Base-by-base conservation (phyloP, 225 moss, liverwort and hornwort genomes). In the Pleurozium schreberi region DNA sequence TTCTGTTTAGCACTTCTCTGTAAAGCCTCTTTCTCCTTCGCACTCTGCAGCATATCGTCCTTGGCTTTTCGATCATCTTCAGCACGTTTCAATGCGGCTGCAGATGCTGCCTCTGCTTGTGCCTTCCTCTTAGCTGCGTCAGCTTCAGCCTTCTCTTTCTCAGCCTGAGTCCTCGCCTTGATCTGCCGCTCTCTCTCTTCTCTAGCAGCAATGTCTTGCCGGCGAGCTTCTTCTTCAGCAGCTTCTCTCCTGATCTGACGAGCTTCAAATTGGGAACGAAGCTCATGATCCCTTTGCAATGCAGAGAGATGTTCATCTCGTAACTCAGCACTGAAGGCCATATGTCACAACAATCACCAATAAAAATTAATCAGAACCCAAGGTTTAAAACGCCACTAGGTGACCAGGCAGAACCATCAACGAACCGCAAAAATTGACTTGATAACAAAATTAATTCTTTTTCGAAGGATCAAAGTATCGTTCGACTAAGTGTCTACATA, bases 211-310 rank as follows among this genome's bases (percentile, higher is more conserved):
- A 95, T 89, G 82, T 97, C 95, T 91, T 94, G 95, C 89, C 93
- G 91, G 86, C 96, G 96, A 65, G 95, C 96, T 89, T 97, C 98
- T 93, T 97, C 98, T 87, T 96, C 98, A 33, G 96, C 97, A 90
- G 95, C 98, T 92, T 97, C 97, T 88, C 94, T 99, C 89, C 96
- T 94, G 68, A 99, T 97, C 82, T 96, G 96, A 45, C 95, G 94
- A 84, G 97, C 97, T 91, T 97, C 97, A 86, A 96, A 96, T 88
- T 99, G 97, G 88, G 96, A 96, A 86, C 95, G 95, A 84, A 96
- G 95, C 86, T 97, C 99, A 84, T 97, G 96, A 89, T 99, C 97
- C 59, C 96, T 96, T 89, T 96, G 96, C 52, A 99, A 90, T 77
- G 92, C 94, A 86, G 95, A 97, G 64, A 99, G 89, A 92, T 96